Evolutionary conservation across 2,329 filamentous ascomycete genomes (phyloP).

Genomic region (Arthrobotrys megalospora): DNA sequence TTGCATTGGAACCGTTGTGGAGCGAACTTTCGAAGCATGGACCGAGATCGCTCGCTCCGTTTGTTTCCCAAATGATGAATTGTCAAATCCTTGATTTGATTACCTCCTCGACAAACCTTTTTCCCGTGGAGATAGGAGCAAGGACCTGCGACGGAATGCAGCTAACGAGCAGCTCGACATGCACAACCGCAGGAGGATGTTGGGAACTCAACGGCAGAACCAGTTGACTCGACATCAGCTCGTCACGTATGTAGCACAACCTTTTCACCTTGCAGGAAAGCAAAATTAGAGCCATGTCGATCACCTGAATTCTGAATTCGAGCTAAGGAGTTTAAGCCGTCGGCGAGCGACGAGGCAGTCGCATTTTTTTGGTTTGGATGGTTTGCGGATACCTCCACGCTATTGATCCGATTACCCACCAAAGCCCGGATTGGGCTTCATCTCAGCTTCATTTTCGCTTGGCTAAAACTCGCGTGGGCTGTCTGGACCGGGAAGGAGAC

Average conservation of each 20-base stretch:
- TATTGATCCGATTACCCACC: conserved; percentile 54
- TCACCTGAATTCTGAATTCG: conserved; percentile 43
- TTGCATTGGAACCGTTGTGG: conserved; percentile 40
- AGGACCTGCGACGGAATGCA: conserved; percentile 12
- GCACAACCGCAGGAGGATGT: conserved; percentile 26
- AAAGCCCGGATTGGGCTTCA: conserved; percentile 24
- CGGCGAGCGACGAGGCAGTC: conserved; percentile 40
- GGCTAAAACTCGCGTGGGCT: conserved; percentile 56
- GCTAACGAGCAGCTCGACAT: conserved; percentile 16
- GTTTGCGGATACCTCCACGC: conserved; percentile 50
- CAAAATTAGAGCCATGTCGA: conserved; percentile 52
- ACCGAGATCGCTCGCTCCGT: conserved; percentile 37
- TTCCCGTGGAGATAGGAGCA: conserved; percentile 25
- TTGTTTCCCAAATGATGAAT: conserved; percentile 13
- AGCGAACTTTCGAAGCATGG: conserved; percentile 12
- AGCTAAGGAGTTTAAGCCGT: conserved; percentile 44
- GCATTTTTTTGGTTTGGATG: conserved; percentile 25
- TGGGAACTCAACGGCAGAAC: conserved; percentile 28
- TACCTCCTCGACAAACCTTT: neutral
- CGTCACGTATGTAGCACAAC: conserved; percentile 42
- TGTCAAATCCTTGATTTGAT: conserved; percentile 33
- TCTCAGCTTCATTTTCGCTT: conserved; percentile 48
- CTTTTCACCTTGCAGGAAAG: conserved; percentile 57
- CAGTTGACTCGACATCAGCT: conserved; percentile 24
- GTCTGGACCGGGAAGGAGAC: conserved; percentile 46